phyloP scores from a whole-genome alignment of 2,329 filamentous ascomycete species.

The Leptographium galeiforme region DNA sequence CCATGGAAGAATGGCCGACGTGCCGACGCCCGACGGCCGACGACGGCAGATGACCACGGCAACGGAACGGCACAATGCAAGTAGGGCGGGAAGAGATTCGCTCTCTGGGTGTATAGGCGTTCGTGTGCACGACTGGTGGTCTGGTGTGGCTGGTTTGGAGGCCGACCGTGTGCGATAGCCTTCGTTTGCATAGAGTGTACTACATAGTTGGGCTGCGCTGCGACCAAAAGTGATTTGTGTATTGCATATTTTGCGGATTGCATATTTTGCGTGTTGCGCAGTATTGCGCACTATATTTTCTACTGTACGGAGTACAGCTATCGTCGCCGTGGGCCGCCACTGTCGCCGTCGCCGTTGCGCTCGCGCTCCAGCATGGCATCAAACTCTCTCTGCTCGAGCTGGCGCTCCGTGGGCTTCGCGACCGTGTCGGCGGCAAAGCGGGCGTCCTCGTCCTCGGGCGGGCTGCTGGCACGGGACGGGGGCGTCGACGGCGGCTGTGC shows the following conservation, averaged over 20 bases:
- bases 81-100: neutral
- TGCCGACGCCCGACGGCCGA: too few species aligned
- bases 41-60: too few species aligned
- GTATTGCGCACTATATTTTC: too few species aligned
- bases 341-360: constrained; percentile 7
- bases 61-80: too few species aligned
- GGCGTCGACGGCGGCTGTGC: neutral
- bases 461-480: neutral
- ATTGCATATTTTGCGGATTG: too few species aligned
- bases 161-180: neutral
- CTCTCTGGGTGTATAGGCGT: neutral
- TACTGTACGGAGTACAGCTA: too few species aligned
- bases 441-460: constrained; percentile 2
- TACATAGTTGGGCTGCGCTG: constrained; percentile 16
- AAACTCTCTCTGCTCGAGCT: constrained; percentile 12
- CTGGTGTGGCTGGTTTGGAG: neutral
- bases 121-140: neutral
- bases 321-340: too few species aligned
- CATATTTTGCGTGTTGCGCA: too few species aligned
- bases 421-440: constrained; percentile 4
- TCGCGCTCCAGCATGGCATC: constrained; percentile 15
- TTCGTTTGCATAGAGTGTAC: constrained; percentile 22
- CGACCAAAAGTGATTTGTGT: too few species aligned
- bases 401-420: constrained; percentile 6
- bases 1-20: too few species aligned